These are phyloP conservation scores for Aureobasidium vineae DNA, from an alignment of 2,329 filamentous ascomycete species.

Conservation along the genomic window DNA sequence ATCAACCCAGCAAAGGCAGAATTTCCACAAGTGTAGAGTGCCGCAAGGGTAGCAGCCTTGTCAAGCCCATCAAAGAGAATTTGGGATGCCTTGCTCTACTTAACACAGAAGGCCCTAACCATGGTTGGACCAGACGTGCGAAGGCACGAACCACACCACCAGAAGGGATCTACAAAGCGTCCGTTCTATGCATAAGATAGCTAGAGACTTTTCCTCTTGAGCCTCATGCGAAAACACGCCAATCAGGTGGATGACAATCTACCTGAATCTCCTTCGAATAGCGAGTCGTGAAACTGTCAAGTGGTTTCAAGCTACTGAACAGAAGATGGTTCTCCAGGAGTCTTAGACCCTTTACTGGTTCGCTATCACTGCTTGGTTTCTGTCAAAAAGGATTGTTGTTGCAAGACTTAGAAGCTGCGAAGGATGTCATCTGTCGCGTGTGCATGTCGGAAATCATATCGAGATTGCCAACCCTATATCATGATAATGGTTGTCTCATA, in stretches of 20 bases:
- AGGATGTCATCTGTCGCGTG: background rate
- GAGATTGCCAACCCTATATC: constrained; percentile 1
- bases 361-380: background rate
- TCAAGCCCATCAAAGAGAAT: background rate
- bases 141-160: background rate
- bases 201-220: background rate
- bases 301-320: background rate
- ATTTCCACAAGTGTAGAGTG: background rate
- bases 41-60: background rate
- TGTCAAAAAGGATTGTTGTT: background rate
- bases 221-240: constrained; percentile 1
- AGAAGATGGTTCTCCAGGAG: background rate
- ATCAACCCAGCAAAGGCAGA: background rate
- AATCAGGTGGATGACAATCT: background rate
- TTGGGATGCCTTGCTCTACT: constrained; percentile 5
- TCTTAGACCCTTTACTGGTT: constrained; percentile 1
- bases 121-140: background rate
- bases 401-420: background rate
- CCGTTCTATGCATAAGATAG: background rate
- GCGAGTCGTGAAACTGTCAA: constrained; percentile 4
- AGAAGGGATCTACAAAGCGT: constrained; percentile 2
- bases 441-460: background rate
- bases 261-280: constrained; percentile 8
- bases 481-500: background rate
- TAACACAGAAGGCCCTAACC: background rate